Percentiles rank a stretch among this genome's conserved stretches.
These are phyloP conservation scores for Nannochloropsis oceanica DNA, from an alignment of 108 stramenopile species.

Conservation along the genomic window DNA sequence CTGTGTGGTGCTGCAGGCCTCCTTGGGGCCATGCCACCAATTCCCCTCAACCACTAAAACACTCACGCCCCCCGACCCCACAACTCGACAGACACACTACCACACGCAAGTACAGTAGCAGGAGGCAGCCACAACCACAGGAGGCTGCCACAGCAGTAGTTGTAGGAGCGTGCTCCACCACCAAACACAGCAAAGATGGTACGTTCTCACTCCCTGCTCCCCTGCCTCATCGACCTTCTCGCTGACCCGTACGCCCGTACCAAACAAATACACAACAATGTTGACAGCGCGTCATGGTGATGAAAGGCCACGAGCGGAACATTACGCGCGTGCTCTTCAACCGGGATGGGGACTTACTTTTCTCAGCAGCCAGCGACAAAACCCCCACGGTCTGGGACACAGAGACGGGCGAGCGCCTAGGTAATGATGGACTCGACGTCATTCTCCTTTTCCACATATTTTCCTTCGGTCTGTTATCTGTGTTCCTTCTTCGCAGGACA, in stretches of 20 bases:
- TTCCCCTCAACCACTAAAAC: too few species aligned
- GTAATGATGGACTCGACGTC: conserved; percentile 51
- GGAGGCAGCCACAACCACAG: too few species aligned
- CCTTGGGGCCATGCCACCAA: too few species aligned
- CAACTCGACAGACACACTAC: too few species aligned
- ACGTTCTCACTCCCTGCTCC: background rate
- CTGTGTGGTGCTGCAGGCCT: too few species aligned
- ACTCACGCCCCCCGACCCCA: too few species aligned
- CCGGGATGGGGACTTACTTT: conserved; percentile 85
- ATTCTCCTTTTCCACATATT: too few species aligned
- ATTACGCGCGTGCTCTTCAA: conserved; percentile 95
- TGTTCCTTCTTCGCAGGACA: too few species aligned
- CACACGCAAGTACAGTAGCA: too few species aligned
- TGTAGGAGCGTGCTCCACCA: too few species aligned
- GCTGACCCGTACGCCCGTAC: background rate
- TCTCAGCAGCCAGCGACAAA: conserved; percentile 58
- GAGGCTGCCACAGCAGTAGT: too few species aligned
- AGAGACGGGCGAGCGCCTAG: conserved; percentile 82
- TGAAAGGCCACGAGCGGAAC: conserved; percentile 96
- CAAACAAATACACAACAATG: background rate
- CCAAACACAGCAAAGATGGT: background rate
- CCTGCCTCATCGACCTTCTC: background rate
- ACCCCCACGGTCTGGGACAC: conserved; percentile 78
- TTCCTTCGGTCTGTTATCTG: too few species aligned
- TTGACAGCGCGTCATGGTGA: conserved; percentile 60